Evolutionary conservation across 176 grass and related monocot genomes (phyloP), one percentile per base, ranked within the genome.

Genomic region (Ampelocalamus luodianensis): DNA sequence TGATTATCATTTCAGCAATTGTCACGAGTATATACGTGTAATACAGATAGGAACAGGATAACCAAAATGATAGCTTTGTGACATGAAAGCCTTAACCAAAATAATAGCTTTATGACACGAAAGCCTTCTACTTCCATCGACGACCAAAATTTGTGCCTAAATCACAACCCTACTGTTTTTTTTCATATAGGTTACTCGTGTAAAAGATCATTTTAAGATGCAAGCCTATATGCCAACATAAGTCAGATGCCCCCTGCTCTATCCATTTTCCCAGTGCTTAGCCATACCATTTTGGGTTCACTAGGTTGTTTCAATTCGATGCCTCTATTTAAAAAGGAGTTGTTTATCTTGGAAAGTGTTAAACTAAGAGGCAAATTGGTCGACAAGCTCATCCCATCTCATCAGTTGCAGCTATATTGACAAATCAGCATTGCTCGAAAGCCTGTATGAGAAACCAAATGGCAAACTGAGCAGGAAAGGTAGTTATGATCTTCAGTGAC

Each of bases 391-490:
- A 26, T 64, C 60, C 6, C 56, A 39, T 51, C 32, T 18, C 74
- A 61, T 16, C 42, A 79, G 26, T 29, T 49, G 56, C 43, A 56
- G 48, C 72, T 44, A 78, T 77, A 77, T 5, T 34, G 32, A 34
- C 8, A 58, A 32, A n/a, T 34, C 15, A 10, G 17, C 50, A 39
- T 76, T 16, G 54, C 36, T 40, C 38, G 10, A 61, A 18, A 69
- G 10, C 18, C 9, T 51, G 10, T 65, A 44, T 55, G 27, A 49
- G 22, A 72, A 53, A 64, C 38, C 26, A 68, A 81, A 75, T 59
- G 49, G 20, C 42, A 53, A 34, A 74, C 27, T 61, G 68, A 48
- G 76, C 77, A 43, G 23, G 37, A 51, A 87, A 65, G 39, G 56
- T 1, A 20, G 70, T 10, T 50, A 10, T 16, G 37, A 77, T 39